A percentile compares a stretch with the other conserved stretches of the same genome.
These are phyloP conservation scores for Neonectria punicea DNA, from an alignment of 2,329 filamentous ascomycete species.

Conservation along the genomic window DNA sequence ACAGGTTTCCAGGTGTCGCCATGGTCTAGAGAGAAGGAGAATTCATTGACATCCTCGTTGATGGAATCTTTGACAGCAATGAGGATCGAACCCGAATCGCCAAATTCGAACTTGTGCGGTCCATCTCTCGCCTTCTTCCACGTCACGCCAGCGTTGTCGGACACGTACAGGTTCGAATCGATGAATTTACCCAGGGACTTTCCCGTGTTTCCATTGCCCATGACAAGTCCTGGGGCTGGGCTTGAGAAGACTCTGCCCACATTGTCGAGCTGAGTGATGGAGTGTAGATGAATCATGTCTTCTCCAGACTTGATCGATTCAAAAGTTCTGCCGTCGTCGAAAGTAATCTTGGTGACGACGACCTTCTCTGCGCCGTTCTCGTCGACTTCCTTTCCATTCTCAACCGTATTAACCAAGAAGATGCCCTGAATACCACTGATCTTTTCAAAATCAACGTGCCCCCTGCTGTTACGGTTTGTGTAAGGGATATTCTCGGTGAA, in stretches of 20 bases:
- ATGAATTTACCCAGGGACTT: conserved; percentile 75
- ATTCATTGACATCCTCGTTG: conserved; percentile 65
- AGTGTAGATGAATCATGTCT: conserved; percentile 86
- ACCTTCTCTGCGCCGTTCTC: conserved; percentile 68
- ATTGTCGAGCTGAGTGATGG: conserved; percentile 86
- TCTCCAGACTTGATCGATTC: conserved; percentile 75
- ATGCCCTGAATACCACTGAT: conserved; percentile 92
- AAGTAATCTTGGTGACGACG: conserved; percentile 85
- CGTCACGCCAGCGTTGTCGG: conserved; percentile 87
- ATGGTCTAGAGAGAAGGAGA: conserved; percentile 87
- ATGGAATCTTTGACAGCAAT: conserved; percentile 83
- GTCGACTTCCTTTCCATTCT: conserved; percentile 83
- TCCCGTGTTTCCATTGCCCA: conserved; percentile 94
- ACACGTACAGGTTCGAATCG: conserved; percentile 85
- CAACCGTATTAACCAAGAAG: conserved; percentile 87
- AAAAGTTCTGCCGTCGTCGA: conserved; percentile 93
- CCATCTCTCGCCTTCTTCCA: conserved; percentile 82
- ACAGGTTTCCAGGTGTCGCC: conserved; percentile 83
- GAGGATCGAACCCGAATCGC: conserved; percentile 89
- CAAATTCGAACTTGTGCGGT: conserved; percentile 95
- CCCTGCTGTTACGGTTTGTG: conserved; percentile 82
- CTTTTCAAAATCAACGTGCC: conserved; percentile 95
- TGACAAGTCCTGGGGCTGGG: conserved; percentile 89
- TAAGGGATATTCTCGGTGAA: conserved; percentile 93
- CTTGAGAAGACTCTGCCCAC: conserved; percentile 91